Percentiles rank a stretch among this genome's conserved stretches.
These are phyloP conservation scores for Cutaneotrichosporon sp. DNA, from an alignment of 1,284 basidiomycete species.

Conservation along the genomic window DNA sequence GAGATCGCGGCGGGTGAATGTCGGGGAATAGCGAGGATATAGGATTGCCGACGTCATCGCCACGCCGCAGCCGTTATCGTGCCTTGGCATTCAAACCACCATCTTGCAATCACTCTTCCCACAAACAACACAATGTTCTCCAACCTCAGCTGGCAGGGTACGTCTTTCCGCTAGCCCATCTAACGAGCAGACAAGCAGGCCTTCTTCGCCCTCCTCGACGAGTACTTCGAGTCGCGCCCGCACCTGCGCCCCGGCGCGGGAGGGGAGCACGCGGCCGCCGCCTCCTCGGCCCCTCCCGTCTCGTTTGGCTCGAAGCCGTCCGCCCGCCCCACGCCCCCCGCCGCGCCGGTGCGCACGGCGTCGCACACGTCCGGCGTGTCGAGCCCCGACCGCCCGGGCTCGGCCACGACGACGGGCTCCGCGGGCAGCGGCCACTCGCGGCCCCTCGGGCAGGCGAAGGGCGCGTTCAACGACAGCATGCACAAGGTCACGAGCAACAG, in stretches of 20 bases:
- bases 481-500: slow-evolving; percentile 21
- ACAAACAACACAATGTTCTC: slow-evolving; percentile 7
- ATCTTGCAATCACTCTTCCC: not conserved
- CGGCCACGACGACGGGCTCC: not conserved
- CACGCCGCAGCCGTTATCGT: not conserved
- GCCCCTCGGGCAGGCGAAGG: not conserved
- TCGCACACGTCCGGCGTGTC: not conserved
- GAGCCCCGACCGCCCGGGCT: not conserved
- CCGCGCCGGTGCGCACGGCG: not conserved
- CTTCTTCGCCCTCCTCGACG: slow-evolving; percentile 50
- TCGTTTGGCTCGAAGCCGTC: not conserved
- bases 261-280: too few species aligned
- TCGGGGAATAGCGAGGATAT: not conserved
- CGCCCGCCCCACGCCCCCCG: not conserved
- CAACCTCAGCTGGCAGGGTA: slow-evolving; percentile 7
- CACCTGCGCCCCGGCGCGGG: slow-evolving; percentile 28
- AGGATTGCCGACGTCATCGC: not conserved
- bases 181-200: slow-evolving; percentile 36
- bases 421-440: not conserved
- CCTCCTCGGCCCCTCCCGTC: not conserved
- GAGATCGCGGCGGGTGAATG: not conserved
- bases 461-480: slow-evolving; percentile 10
- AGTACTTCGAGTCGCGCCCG: slow-evolving; percentile 50
- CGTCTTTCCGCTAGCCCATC: not conserved
- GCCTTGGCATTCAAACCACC: not conserved